Evolutionary conservation across 2,329 filamentous ascomycete genomes (phyloP).

Genomic region (Talaromyces sp.): DNA sequence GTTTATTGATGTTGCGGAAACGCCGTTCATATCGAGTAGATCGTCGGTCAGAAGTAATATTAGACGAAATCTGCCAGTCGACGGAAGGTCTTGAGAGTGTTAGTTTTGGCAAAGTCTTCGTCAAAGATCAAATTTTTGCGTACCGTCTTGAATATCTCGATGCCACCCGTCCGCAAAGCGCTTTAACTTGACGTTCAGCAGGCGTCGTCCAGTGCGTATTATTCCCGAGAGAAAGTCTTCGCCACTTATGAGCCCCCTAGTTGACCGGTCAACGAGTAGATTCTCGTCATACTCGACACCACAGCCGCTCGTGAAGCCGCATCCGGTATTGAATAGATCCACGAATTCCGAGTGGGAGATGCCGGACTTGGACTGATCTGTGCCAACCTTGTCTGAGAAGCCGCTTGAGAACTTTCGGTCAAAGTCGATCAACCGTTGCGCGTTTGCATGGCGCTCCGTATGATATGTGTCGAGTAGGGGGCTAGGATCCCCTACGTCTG

Average conservation of each 20-base stretch:
- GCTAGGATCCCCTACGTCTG: not conserved
- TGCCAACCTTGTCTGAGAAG: not conserved
- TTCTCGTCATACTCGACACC: not conserved
- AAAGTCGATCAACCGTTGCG: not conserved
- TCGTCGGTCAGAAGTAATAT: not conserved
- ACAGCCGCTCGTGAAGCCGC: not conserved
- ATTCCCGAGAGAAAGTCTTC: not conserved
- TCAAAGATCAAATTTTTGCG: not conserved
- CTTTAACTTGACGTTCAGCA: not conserved
- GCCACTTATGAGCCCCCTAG: not conserved
- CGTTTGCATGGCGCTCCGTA: not conserved
- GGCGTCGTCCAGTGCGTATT: not conserved
- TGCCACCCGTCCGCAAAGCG: not conserved
- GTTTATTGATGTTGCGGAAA: not conserved
- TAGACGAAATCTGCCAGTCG: not conserved
- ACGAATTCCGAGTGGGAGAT: not conserved
- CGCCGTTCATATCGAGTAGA: not conserved
- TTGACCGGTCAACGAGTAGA: not conserved
- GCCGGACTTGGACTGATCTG: not conserved
- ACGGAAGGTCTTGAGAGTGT: not conserved
- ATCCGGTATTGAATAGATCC: not conserved
- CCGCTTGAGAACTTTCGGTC: not conserved
- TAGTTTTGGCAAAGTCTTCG: not conserved
- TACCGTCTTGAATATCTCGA: not conserved
- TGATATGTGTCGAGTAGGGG: not conserved